Evolutionary conservation across 441 rosid genomes (phyloP), one percentile per base, ranked within the genome.

Genomic region (Corymbia calophylla): DNA sequence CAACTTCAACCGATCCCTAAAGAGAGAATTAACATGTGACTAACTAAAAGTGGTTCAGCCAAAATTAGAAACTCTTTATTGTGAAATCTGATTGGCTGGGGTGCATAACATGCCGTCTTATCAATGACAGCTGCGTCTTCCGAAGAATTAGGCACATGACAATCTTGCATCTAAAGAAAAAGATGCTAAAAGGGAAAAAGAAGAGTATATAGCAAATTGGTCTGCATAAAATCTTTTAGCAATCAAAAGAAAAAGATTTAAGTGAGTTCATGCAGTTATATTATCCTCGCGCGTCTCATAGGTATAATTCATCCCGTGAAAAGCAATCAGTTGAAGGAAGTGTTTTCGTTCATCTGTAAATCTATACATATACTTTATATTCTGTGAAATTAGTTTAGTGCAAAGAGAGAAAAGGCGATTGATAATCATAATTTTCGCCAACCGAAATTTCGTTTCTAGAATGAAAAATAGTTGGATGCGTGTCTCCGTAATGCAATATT

Each of bases 61-160:
- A 23, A 55, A 91, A 92, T 92, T 64, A 85, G 96, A 90, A 94
- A 91, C 68, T 87, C 90, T 92, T 89, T 58, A 77, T 89, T 89
- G 86, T 91, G 90, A 89, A 89, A 77, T 91, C 55, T 55, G 66
- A 62, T 17, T 80, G 56, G 53, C 62, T 58, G 17, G 7, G n/a
- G 3, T 58, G 90, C 91, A 68, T 73, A 35, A 88, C 58, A 91
- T 91, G 89, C 89, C 87, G 49, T 53, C 84, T 77, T 73, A 4
- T 77, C 84, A 44, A 77, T 77, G 84, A 77, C 84, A 77, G 84
- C 84, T 77, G 17, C 84, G 84, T 77, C 51, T 77, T 23, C 84
- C 84, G 25, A 77, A 77, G 84, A 77, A 77, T 77, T 77, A 77
- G 84, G 84, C 23, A 23, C 53, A 47, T 23, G n/a, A 12, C 51